Percentiles rank a stretch among this genome's conserved stretches.
phyloP scores from a whole-genome alignment of 2,329 filamentous ascomycete species.

The Monilinia fructigena region DNA sequence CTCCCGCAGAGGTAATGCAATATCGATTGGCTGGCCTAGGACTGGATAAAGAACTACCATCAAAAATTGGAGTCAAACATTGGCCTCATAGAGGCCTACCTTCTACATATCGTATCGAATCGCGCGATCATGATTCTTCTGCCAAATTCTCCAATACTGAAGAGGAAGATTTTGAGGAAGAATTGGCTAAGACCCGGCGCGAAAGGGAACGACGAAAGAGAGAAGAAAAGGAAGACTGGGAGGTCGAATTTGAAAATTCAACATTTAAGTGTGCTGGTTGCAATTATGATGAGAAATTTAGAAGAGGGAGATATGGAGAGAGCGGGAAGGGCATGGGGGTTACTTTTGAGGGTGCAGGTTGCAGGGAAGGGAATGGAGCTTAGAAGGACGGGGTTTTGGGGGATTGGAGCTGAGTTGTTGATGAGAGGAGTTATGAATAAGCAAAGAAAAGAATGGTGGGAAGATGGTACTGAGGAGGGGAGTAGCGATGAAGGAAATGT shows the following conservation, averaged over 20 bases:
- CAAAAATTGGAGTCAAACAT: slow-evolving; percentile 36
- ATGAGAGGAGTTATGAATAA: slow-evolving; percentile 51
- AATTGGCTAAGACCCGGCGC: slow-evolving; percentile 27
- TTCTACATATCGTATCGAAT: neutral
- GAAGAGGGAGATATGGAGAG: slow-evolving; percentile 67
- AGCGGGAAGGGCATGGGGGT: slow-evolving; percentile 71
- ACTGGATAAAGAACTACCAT: slow-evolving; percentile 47
- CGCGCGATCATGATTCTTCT: neutral
- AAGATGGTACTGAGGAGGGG: slow-evolving; percentile 9
- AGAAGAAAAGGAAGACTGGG: slow-evolving; percentile 23
- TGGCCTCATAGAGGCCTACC: slow-evolving; percentile 54
- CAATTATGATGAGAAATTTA: slow-evolving; percentile 71
- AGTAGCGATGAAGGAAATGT: slow-evolving; percentile 7
- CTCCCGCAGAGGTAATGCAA: slow-evolving; percentile 52
- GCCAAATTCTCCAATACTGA: neutral
- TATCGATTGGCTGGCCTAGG: slow-evolving; percentile 54
- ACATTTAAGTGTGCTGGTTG: slow-evolving; percentile 66
- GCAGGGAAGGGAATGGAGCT: slow-evolving; percentile 62
- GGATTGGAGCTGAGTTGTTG: slow-evolving; percentile 79
- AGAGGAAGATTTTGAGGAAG: slow-evolving; percentile 25
- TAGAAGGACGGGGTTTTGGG: slow-evolving; percentile 70
- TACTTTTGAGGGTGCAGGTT: slow-evolving; percentile 65
- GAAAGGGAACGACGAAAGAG: slow-evolving; percentile 17
- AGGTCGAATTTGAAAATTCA: slow-evolving; percentile 44
- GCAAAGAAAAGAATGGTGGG: slow-evolving; percentile 23